A percentile compares a stretch with the other conserved stretches of the same genome.
phyloP scores from a whole-genome alignment of 306 rosid species.

The Cicer arietinum region DNA sequence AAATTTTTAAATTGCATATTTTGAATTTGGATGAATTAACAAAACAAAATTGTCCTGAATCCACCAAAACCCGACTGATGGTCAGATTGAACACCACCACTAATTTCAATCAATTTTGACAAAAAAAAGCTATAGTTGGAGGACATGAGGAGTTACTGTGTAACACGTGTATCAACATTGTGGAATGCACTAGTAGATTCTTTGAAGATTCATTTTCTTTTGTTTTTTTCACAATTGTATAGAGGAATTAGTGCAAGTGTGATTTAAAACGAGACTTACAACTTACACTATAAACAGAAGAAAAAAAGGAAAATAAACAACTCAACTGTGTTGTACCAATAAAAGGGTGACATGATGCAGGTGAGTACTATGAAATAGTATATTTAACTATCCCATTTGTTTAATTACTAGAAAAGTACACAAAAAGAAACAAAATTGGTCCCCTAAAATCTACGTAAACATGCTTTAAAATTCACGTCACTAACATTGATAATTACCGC shows the following conservation, averaged over 20 bases:
- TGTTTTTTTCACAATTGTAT: not conserved
- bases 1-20: too few species aligned
- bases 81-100: too few species aligned
- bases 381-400: constrained; percentile 28
- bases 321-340: constrained; percentile 29
- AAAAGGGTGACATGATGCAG: constrained; percentile 23
- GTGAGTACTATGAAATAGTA: constrained; percentile 17
- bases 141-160: constrained; percentile 7
- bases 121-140: not conserved
- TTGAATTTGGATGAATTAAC: too few species aligned
- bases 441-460: constrained; percentile 37
- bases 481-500: constrained; percentile 35
- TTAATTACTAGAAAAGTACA: not conserved
- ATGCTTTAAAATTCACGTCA: constrained; percentile 51
- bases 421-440: constrained; percentile 37
- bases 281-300: constrained; percentile 6
- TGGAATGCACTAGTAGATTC: constrained; percentile 33
- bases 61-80: too few species aligned
- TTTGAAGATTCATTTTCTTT: constrained; percentile 28
- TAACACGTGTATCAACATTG: constrained; percentile 34
- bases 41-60: too few species aligned
- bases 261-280: constrained; percentile 42
- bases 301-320: not conserved
- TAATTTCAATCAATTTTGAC: too few species aligned
- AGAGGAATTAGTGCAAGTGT: constrained; percentile 27